phyloP scores from a whole-genome alignment of 108 stramenopile species.

The Skeletonema marinoi region DNA sequence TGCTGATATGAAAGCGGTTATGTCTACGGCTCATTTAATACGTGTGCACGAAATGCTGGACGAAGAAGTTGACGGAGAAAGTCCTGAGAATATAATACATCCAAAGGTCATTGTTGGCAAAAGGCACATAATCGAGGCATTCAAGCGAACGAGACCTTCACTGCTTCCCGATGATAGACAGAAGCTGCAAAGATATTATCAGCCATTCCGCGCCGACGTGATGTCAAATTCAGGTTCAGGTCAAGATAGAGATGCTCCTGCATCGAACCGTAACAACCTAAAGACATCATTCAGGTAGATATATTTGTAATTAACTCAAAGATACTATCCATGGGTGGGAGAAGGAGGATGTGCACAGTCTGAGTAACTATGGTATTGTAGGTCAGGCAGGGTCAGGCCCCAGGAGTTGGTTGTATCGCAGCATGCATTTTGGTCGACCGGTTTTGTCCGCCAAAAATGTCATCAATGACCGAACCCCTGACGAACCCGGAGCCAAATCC shows the following conservation, averaged over 20 bases:
- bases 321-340: too few species aligned
- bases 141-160: conserved; percentile 40
- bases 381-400: too few species aligned
- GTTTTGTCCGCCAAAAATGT: too few species aligned
- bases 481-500: too few species aligned
- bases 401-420: too few species aligned
- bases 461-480: too few species aligned
- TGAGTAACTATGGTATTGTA: too few species aligned
- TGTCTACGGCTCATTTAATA: conserved; percentile 78
- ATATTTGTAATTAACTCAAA: neutral
- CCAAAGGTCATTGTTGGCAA: conserved; percentile 15
- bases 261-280: neutral
- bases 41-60: conserved; percentile 64
- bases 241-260: neutral
- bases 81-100: neutral
- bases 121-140: conserved; percentile 36
- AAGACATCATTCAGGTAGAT: conserved; percentile 27
- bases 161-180: conserved; percentile 23
- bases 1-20: conserved; percentile 81
- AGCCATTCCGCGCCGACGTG: conserved; percentile 5
- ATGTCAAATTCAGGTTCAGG: neutral
- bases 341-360: too few species aligned
- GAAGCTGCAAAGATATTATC: conserved; percentile 21
- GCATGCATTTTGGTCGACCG: too few species aligned
- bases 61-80: neutral